phyloP scores from a whole-genome alignment of 1,284 basidiomycete species.

The Meripilus lineatus region DNA sequence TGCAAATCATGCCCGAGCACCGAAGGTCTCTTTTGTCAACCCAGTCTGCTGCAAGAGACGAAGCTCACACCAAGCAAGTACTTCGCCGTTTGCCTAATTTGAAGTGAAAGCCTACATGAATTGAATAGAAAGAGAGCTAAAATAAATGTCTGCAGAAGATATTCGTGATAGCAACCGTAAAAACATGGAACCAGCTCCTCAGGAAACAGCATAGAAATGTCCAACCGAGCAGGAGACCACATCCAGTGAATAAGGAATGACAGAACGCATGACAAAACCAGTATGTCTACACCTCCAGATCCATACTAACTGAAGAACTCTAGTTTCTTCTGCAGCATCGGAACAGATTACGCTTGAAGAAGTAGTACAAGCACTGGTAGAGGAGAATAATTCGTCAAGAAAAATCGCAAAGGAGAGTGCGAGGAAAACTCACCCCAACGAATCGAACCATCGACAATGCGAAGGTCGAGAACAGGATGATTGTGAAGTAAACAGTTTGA shows the following conservation, averaged over 20 bases:
- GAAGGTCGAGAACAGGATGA: slow-evolving; percentile 91
- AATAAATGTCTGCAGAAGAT: not conserved
- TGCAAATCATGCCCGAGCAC: too few relatives aligned
- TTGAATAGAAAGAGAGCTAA: not conserved
- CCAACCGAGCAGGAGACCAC: not conserved
- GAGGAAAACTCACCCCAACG: slow-evolving; percentile 57
- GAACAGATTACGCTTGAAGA: slow-evolving; percentile 81
- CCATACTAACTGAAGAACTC: too few relatives aligned
- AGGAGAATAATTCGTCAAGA: slow-evolving; percentile 11
- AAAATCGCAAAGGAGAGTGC: slow-evolving; percentile 1
- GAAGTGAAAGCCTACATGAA: not conserved
- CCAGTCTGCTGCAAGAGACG: too few relatives aligned
- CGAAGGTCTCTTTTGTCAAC: too few relatives aligned
- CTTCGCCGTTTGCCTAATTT: too few relatives aligned
- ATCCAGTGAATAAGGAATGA: slow-evolving; percentile 7
- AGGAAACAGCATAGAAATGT: too few relatives aligned
- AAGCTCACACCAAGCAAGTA: too few relatives aligned
- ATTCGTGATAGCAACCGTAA: too few relatives aligned
- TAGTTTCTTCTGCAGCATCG: slow-evolving; percentile 73
- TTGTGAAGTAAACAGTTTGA: slow-evolving; percentile 77
- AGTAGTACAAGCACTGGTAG: slow-evolving; percentile 72
- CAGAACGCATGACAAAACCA: slow-evolving; percentile 5
- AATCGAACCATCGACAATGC: slow-evolving; percentile 79
- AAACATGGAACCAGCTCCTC: too few relatives aligned
- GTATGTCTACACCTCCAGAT: not conserved